These are phyloP conservation scores for Sarocladium kiliense DNA, from an alignment of 2,329 filamentous ascomycete genomes.

Conservation along the genomic window DNA sequence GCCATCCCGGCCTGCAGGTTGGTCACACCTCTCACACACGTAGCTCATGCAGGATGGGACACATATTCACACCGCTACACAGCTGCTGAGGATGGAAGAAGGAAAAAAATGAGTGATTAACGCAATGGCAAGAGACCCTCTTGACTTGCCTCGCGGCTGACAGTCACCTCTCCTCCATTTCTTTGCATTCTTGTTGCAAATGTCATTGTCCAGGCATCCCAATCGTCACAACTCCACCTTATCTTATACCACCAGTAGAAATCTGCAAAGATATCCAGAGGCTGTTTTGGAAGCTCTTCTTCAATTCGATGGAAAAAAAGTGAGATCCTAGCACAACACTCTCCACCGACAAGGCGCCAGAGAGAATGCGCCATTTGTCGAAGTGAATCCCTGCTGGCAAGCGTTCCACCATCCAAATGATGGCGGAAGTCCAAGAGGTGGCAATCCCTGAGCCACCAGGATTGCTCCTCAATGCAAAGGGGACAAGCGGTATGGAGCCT, in stretches of 20 bases:
- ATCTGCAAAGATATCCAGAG: not conserved
- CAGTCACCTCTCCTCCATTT: not conserved
- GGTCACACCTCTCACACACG: too few relatives aligned
- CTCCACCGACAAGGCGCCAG: not conserved
- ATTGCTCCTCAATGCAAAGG: not conserved
- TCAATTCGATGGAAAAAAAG: not conserved
- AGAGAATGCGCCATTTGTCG: not conserved
- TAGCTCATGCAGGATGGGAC: too few relatives aligned
- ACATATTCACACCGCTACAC: too few relatives aligned
- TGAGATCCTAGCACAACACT: not conserved
- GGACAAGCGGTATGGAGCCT: not conserved
- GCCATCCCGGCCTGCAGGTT: too few relatives aligned
- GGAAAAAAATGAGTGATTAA: too few relatives aligned
- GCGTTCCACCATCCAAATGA: not conserved
- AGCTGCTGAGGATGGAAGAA: too few relatives aligned
- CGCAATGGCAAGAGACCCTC: too few relatives aligned
- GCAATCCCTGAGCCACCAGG: not conserved
- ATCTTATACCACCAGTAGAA: not conserved
- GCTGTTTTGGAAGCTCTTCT: not conserved
- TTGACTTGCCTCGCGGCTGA: not conserved
- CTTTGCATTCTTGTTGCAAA: not conserved
- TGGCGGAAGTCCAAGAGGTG: not conserved
- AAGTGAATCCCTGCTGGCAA: not conserved
- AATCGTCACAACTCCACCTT: not conserved
- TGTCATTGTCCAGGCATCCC: not conserved